phyloP scores from a whole-genome alignment of 2,329 filamentous ascomycete genomes.

The Chaetomium sp. region DNA sequence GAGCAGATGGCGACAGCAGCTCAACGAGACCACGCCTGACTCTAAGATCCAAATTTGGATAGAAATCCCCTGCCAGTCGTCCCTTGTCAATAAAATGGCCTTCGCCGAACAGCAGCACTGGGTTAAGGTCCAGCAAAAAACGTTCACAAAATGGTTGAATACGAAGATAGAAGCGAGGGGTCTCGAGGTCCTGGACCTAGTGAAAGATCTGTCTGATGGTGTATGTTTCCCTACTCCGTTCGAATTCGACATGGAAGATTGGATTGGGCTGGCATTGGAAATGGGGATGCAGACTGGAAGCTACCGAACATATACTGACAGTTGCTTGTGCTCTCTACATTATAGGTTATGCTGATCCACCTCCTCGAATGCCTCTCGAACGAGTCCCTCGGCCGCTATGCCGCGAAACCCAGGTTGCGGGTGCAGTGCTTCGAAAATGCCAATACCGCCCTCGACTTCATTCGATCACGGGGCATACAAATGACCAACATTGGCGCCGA shows the following conservation, averaged over 20 bases:
- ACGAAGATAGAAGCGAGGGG: conserved; percentile 79
- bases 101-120: conserved; percentile 59
- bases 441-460: conserved; percentile 89
- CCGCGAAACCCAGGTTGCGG: conserved; percentile 88
- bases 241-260: not conserved
- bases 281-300: no score
- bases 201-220: conserved; percentile 85
- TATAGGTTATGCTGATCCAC: conserved; percentile 86
- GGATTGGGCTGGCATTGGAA: no score
- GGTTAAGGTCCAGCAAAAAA: conserved; percentile 91
- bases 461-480: conserved; percentile 76
- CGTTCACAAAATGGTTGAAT: conserved; percentile 99
- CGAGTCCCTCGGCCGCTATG: conserved; percentile 94
- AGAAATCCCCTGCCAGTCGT: conserved; percentile 35
- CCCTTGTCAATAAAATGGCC: conserved; percentile 53
- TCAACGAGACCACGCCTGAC: conserved; percentile 8
- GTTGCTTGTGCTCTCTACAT: not conserved
- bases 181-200: conserved; percentile 78
- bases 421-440: conserved; percentile 98
- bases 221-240: conserved; percentile 47
- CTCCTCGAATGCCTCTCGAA: conserved; percentile 92
- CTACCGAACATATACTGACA: no score
- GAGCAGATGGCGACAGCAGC: conserved; percentile 15
- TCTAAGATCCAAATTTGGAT: conserved; percentile 19
- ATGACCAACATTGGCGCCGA: conserved; percentile 98